A percentile compares a stretch with the other conserved stretches of the same genome.
phyloP scores from a whole-genome alignment of 176 grass and related monocot genomes.

The Poa annua region DNA sequence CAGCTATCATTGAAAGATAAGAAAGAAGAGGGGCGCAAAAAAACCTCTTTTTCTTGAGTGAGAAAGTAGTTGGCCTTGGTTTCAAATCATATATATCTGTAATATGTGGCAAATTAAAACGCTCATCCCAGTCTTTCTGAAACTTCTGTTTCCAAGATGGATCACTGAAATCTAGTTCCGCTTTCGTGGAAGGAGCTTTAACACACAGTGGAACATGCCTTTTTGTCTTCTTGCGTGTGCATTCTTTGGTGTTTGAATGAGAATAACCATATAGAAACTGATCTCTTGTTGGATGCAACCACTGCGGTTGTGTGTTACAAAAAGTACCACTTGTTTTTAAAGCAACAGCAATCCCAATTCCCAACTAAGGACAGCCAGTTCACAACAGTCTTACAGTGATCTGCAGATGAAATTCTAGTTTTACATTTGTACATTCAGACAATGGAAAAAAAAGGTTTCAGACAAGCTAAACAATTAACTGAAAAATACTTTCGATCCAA shows the following conservation, averaged over 20 bases:
- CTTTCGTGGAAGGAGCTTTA: conserved; percentile 41
- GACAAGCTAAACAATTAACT: conserved; percentile 1
- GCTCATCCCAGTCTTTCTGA: conserved; percentile 70
- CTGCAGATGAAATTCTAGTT: conserved; percentile 25
- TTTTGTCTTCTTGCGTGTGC: conserved; percentile 49
- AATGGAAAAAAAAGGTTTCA: not conserved
- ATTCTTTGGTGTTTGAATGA: conserved; percentile 34
- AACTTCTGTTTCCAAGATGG: conserved; percentile 74
- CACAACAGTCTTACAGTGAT: conserved; percentile 10
- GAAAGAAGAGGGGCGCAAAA: not conserved
- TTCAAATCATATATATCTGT: conserved; percentile 82
- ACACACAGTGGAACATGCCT: conserved; percentile 20
- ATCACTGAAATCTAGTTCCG: conserved; percentile 66
- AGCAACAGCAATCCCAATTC: conserved; percentile 48
- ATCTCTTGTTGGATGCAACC: conserved; percentile 32
- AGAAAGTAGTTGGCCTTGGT: conserved; percentile 77
- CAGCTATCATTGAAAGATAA: conserved; percentile 26
- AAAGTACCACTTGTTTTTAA: conserved; percentile 19
- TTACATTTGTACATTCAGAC: conserved; percentile 2
- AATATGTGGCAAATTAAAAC: conserved; percentile 74
- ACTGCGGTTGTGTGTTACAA: conserved; percentile 25
- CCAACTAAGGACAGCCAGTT: not conserved
- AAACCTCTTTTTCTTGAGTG: conserved; percentile 83
- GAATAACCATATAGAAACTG: conserved; percentile 14
- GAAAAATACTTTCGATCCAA: not conserved